Base-by-base conservation (phyloP, 768 basidiomycete species). In the Boletus insuetus region DNA sequence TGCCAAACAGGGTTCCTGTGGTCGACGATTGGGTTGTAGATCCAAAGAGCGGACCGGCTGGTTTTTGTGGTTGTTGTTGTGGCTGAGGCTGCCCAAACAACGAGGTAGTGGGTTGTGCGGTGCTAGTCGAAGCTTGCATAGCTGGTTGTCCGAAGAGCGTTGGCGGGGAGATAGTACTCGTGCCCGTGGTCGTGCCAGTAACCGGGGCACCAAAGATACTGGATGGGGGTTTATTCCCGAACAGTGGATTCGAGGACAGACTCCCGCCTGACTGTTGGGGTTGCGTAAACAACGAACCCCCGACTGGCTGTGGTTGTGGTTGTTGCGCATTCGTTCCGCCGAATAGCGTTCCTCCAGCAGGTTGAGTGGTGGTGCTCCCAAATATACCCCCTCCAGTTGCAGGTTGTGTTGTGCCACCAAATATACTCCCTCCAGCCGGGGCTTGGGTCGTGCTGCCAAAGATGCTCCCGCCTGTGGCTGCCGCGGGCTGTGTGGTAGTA, bases 1-100 rank as follows among this genome's bases (percentile, higher is more conserved):
- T 67, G 37, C 76, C 66, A 66, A 79, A 75, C 17, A 79, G 64
- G 13, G 61, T 66, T 10, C 72, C 69, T 26, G 72, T 68, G 14
- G 56, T 42, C 17, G 61, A 49, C 4, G 70, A 56, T 46, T 64
- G 64, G 35, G 50, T 39, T 35, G 62, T 69, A 6, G 72, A 71
- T 9, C 64, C 72, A 65, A 72, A 73, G 32, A 74, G 56, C 14
- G 67, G 61, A n/a, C 67, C 63, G 0, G 48, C 37, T 19, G 63
- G 63, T 55, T 61, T 62, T 61, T 59, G 58, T 49, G 55, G 49
- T 53, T 63, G 59, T 53, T 63, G 59, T 59, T 65, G 62, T 35
- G 19, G 47, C 50, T 68, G 63, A n/a, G 57, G n/a, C 32, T 62
- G 65, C 55, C 64, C 60, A 19, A 69, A 61, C 39, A 65, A 42